These are phyloP conservation scores for Xylariaceae sp. DNA, from an alignment of 2,329 filamentous ascomycete genomes.

Conservation along the genomic window DNA sequence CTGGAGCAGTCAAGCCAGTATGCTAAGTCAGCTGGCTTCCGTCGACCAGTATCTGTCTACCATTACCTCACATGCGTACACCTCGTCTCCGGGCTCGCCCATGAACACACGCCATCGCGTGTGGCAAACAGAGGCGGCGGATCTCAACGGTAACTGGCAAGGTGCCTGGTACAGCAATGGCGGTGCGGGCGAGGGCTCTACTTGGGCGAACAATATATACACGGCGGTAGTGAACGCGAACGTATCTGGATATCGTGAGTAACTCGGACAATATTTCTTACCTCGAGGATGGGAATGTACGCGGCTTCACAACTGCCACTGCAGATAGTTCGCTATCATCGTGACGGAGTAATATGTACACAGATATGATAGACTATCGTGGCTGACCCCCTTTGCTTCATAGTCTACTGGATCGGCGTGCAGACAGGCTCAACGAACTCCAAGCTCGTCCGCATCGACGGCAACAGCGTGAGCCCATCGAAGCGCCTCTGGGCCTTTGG, in stretches of 20 bases:
- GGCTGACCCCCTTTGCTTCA: no score
- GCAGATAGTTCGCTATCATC: no score
- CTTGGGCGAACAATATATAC: slow-evolving; percentile 52
- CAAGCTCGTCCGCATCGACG: slow-evolving; percentile 44
- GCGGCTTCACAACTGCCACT: no score
- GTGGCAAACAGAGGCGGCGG: slow-evolving; percentile 46
- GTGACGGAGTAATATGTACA: no score
- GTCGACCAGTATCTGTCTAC: slow-evolving; percentile 29
- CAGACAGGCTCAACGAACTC: slow-evolving; percentile 30
- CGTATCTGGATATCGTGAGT: slow-evolving; percentile 46
- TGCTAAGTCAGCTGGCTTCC: slow-evolving; percentile 30
- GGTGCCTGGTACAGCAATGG: slow-evolving; percentile 44
- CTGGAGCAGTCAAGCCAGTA: slow-evolving; percentile 33
- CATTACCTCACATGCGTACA: slow-evolving; percentile 38
- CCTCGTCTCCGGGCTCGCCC: slow-evolving; percentile 28
- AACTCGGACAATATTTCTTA: no score
- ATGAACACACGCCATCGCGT: no score
- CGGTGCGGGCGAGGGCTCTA: slow-evolving; percentile 46
- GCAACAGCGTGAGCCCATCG: slow-evolving; percentile 30
- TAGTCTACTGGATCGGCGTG: slow-evolving; percentile 49
- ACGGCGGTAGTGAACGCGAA: slow-evolving; percentile 43
- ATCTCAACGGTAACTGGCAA: slow-evolving; percentile 39
- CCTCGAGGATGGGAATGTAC: no score
- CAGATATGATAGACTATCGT: no score
- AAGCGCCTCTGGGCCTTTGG: slow-evolving; percentile 37